Conservation (phyloP, 306 rosid species). For the Inga laurina region DNA sequence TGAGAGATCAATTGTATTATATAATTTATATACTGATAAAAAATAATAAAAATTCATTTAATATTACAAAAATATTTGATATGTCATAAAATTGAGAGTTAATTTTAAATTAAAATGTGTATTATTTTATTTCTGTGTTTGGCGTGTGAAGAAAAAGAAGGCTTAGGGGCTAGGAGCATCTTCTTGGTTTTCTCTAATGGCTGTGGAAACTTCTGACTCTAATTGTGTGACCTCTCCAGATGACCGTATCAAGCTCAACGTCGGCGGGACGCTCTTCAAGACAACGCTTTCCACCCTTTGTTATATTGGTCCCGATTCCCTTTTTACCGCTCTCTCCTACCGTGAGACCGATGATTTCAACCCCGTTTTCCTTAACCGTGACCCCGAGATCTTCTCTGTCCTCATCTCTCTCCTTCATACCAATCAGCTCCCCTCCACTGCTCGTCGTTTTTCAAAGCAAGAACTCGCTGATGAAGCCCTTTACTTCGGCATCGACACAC, state of each 20-base stretch:
- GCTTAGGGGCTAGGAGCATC: no score
- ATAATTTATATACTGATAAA: no score
- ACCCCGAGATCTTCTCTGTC: constrained; percentile 52
- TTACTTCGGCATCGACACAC: constrained; percentile 78
- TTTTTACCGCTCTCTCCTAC: constrained; percentile 61
- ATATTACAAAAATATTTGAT: no score
- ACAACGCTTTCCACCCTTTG: constrained; percentile 71
- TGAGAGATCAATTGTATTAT: no score
- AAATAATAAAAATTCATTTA: no score
- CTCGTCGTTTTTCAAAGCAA: constrained; percentile 65
- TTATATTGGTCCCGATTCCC: constrained; percentile 74
- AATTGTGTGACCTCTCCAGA: constrained; percentile 7
- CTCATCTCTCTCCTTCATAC: constrained; percentile 85
- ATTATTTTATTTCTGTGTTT: no score
- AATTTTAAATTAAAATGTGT: no score
- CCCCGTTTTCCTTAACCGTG: no score
- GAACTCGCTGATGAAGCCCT: constrained; percentile 87
- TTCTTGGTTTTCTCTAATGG: constrained; percentile 7
- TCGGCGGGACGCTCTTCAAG: constrained; percentile 85
- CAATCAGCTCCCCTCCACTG: constrained; percentile 64
- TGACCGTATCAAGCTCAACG: constrained; percentile 83
- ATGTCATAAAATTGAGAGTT: no score
- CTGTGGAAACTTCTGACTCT: constrained; percentile 37
- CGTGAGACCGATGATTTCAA: constrained; percentile 47
- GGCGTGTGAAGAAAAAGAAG: no score